Evolutionary conservation across 345 rosid genomes (phyloP).

Genomic region (Noccaea caerulescens): DNA sequence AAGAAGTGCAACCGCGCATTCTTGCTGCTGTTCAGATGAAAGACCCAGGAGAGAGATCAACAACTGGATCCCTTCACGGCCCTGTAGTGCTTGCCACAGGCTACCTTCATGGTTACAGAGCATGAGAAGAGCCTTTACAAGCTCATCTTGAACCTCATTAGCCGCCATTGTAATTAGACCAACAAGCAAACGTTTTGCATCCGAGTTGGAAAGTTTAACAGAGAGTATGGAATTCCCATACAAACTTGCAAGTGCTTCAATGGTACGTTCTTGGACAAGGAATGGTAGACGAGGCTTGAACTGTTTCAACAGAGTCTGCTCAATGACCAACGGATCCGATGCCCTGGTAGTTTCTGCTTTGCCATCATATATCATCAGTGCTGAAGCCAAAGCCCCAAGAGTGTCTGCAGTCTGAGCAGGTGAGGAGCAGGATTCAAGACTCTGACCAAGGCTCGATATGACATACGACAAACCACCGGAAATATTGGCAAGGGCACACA

Average conservation of each 20-base stretch:
- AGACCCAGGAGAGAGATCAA: constrained; percentile 98
- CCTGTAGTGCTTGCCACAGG: constrained; percentile 95
- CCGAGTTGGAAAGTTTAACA: constrained; percentile 74
- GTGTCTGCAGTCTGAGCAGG: constrained; percentile 96
- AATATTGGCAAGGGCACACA: constrained; percentile 99
- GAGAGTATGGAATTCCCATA: constrained; percentile 88
- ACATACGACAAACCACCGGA: constrained; percentile 99
- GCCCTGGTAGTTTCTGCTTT: constrained; percentile 82
- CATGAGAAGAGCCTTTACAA: constrained; percentile 78
- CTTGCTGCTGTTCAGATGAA: constrained; percentile 99
- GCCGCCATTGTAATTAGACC: constrained; percentile 97
- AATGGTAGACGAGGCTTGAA: constrained; percentile 84
- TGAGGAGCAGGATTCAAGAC: constrained; percentile 97
- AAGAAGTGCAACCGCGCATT: constrained; percentile 98
- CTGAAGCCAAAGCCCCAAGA: constrained; percentile 99
- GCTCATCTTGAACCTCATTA: constrained; percentile 96
- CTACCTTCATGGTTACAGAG: constrained; percentile 89
- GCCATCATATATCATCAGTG: constrained; percentile 96
- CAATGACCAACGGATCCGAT: constrained; percentile 74
- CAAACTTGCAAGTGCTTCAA: constrained; percentile 98
- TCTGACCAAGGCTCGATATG: constrained; percentile 98
- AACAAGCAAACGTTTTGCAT: constrained; percentile 96
- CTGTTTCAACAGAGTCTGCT: constrained; percentile 89
- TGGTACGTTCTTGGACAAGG: constrained; percentile 96
- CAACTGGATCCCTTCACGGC: constrained; percentile 97